phyloP scores from a whole-genome alignment of 139 green algal species.

The Coccomyxa sp. region DNA sequence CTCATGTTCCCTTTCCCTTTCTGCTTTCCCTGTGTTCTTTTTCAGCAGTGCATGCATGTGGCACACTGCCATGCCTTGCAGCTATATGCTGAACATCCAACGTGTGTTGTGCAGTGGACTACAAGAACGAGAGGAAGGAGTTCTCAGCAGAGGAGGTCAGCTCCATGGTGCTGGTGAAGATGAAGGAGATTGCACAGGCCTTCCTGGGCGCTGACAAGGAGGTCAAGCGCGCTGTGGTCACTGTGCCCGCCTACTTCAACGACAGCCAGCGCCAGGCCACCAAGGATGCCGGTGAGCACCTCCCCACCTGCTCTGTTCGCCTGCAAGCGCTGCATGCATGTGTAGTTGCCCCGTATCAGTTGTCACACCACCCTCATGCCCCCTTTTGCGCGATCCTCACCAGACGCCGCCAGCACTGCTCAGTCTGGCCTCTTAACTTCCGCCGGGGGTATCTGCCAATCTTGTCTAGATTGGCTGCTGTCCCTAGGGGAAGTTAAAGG shows the following conservation, averaged over 20 bases:
- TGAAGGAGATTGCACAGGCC: conserved; percentile 91
- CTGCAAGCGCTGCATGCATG: too few species aligned
- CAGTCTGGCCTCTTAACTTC: too few species aligned
- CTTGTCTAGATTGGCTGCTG: too few species aligned
- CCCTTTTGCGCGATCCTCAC: too few species aligned
- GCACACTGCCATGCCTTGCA: not conserved
- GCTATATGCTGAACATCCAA: too few species aligned
- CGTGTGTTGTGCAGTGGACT: conserved; percentile 80
- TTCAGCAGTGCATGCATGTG: not conserved
- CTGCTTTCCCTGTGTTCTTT: not conserved
- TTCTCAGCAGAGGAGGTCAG: conserved; percentile 95
- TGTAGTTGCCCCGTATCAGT: too few species aligned
- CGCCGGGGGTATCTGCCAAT: too few species aligned
- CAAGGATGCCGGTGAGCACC: conserved; percentile 77
- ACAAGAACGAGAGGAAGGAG: conserved; percentile 91
- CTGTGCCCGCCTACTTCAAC: conserved; percentile 99
- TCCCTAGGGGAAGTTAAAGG: too few species aligned
- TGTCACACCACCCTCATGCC: too few species aligned
- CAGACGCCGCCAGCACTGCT: too few species aligned
- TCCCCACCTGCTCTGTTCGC: not conserved
- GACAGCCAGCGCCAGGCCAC: conserved; percentile 88
- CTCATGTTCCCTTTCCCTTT: too few species aligned
- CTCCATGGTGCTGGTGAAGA: conserved; percentile 97
- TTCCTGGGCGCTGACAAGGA: conserved; percentile 69
- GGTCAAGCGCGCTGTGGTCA: conserved; percentile 94